Percentiles rank a stretch among this genome's conserved stretches.
These are phyloP conservation scores for Crassisporium funariophilum DNA, from an alignment of 768 basidiomycete genomes.

Conservation along the genomic window DNA sequence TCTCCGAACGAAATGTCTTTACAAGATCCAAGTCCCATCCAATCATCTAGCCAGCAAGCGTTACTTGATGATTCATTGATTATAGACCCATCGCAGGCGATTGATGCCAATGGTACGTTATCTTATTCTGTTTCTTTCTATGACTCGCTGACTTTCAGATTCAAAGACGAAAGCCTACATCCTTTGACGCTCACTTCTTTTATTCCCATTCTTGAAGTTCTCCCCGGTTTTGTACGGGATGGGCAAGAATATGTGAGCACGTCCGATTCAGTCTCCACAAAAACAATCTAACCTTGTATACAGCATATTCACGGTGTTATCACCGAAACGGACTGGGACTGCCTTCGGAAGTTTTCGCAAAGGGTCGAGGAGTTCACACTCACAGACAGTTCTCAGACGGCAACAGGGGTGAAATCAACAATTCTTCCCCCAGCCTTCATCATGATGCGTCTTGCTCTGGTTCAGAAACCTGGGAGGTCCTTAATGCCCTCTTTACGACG, in stretches of 20 bases:
- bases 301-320: not conserved
- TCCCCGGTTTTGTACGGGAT: not conserved
- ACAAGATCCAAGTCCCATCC: too few relatives aligned
- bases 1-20: too few relatives aligned
- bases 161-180: too few relatives aligned
- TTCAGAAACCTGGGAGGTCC: not conserved
- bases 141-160: too few relatives aligned
- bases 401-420: not conserved
- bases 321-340: not conserved
- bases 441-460: not conserved
- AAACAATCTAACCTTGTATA: not conserved
- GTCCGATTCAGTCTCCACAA: not conserved
- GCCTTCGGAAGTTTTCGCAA: not conserved
- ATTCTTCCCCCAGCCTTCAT: not conserved
- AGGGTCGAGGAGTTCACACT: not conserved
- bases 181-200: not conserved
- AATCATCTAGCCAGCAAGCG: too few relatives aligned
- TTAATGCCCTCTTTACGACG: not conserved
- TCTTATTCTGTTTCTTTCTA: too few relatives aligned
- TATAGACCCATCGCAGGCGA: too few relatives aligned
- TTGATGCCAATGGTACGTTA: too few relatives aligned
- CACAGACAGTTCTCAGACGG: not conserved
- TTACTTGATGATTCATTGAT: too few relatives aligned
- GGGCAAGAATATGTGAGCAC: not conserved
- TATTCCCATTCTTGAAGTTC: not conserved